These are phyloP conservation scores for Eimeria necatrix DNA, from an alignment of 169 alveolate species.

Conservation along the genomic window DNA sequence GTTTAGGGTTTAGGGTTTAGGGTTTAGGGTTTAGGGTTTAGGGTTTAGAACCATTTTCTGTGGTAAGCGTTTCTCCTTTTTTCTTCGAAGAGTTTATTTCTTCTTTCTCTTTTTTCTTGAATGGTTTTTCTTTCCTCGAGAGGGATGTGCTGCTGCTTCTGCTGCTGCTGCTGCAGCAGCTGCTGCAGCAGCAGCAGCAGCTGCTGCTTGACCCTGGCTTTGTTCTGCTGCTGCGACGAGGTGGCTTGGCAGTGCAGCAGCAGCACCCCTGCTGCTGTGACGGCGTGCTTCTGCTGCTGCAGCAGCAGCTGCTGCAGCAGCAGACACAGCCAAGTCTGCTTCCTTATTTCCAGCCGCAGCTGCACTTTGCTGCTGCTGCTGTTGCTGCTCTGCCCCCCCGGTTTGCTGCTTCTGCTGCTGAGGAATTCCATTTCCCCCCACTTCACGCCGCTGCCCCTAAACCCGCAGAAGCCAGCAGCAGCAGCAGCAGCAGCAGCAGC, in stretches of 20 bases:
- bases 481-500: no score
- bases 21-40: constrained; percentile 20
- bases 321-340: background rate
- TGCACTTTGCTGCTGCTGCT: background rate
- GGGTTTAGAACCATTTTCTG: background rate
- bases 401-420: background rate
- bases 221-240: background rate
- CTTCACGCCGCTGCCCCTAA: background rate
- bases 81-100: background rate
- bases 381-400: background rate
- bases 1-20: background rate
- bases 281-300: background rate
- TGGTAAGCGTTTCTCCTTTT: background rate
- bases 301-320: background rate
- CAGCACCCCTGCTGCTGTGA: background rate
- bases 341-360: background rate
- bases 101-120: background rate
- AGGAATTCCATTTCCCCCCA: background rate
- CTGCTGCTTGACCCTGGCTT: background rate
- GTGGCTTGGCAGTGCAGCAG: background rate
- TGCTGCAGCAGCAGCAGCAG: background rate
- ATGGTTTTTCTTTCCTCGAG: background rate
- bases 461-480: no score
- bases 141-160: background rate
- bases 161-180: background rate